These are phyloP conservation scores for Skeletonema marinoi DNA, from an alignment of 108 stramenopile genomes.

Conservation along the genomic window DNA sequence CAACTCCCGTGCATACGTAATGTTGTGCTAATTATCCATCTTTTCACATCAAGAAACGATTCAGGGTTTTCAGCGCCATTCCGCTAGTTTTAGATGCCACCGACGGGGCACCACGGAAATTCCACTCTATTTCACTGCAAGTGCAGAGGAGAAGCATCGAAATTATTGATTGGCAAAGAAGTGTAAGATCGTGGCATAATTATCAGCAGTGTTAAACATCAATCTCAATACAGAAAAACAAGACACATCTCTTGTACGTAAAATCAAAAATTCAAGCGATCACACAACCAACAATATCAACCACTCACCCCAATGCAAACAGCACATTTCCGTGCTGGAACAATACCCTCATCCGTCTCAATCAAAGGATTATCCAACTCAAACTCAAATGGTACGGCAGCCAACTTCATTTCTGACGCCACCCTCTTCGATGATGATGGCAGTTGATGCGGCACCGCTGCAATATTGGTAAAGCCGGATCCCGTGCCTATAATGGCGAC, in stretches of 20 bases:
- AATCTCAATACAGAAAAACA: neutral
- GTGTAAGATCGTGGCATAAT: neutral
- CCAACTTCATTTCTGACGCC: neutral
- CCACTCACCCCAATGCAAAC: slow-evolving; percentile 17
- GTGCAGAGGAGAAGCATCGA: too few relatives aligned
- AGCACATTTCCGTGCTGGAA: slow-evolving; percentile 14
- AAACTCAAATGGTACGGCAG: neutral
- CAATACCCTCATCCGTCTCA: slow-evolving; percentile 11
- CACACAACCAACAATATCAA: neutral
- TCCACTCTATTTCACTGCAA: slow-evolving; percentile 2
- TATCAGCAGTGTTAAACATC: neutral
- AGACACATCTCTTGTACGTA: neutral
- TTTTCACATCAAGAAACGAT: neutral
- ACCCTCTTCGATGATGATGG: neutral
- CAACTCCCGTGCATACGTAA: too few relatives aligned
- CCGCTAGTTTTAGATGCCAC: neutral
- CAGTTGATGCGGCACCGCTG: slow-evolving; percentile 7
- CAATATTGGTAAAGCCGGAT: neutral
- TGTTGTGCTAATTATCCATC: neutral
- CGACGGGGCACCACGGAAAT: slow-evolving; percentile 11
- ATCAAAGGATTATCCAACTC: slow-evolving; percentile 10
- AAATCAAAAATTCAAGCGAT: neutral
- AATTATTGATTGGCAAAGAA: neutral
- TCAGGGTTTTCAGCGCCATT: too few relatives aligned
- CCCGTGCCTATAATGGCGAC: neutral